Percentiles rank a stretch among this genome's conserved stretches.
Evolutionary conservation across 495 filamentous ascomycete genomes (phyloP).

Genomic region (Xylaria bambusicola): DNA sequence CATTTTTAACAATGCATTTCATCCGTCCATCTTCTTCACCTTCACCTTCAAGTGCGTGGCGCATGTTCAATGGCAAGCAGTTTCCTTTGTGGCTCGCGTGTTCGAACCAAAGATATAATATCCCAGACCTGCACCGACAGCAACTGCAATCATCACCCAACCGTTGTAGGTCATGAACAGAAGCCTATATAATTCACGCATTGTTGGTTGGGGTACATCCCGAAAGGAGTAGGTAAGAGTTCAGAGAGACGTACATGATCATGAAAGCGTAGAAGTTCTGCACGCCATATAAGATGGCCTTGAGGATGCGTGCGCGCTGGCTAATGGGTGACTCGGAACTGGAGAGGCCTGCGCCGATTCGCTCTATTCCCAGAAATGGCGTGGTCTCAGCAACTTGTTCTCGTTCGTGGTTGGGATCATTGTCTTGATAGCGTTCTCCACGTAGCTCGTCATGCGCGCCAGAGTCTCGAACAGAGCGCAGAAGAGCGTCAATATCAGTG

Average conservation of each 20-base stretch:
- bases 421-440: slow-evolving; percentile 23
- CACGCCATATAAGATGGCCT: slow-evolving; percentile 81
- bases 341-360: slow-evolving; percentile 39
- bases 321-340: slow-evolving; percentile 46
- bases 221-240: slow-evolving; percentile 2
- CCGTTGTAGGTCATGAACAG: slow-evolving; percentile 99
- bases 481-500: slow-evolving; percentile 18
- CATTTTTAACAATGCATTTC: neutral
- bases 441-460: neutral
- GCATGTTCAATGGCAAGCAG: slow-evolving; percentile 76
- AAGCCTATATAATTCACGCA: slow-evolving; percentile 59
- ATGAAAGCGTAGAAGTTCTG: slow-evolving; percentile 99
- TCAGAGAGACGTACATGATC: slow-evolving; percentile 79
- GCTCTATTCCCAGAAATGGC: slow-evolving; percentile 56
- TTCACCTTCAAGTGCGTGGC: neutral
- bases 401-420: slow-evolving; percentile 30
- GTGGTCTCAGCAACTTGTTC: slow-evolving; percentile 58
- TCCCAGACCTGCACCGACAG: slow-evolving; percentile 84
- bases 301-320: slow-evolving; percentile 67
- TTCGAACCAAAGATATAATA: slow-evolving; percentile 78
- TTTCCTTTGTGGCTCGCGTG: slow-evolving; percentile 72
- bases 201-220: no score
- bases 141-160: slow-evolving; percentile 91
- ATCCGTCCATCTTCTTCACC: neutral
- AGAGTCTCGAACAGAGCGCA: slow-evolving; percentile 11